These are phyloP conservation scores for Lablab purpureus DNA, from an alignment of 306 rosid genomes.

Conservation along the genomic window DNA sequence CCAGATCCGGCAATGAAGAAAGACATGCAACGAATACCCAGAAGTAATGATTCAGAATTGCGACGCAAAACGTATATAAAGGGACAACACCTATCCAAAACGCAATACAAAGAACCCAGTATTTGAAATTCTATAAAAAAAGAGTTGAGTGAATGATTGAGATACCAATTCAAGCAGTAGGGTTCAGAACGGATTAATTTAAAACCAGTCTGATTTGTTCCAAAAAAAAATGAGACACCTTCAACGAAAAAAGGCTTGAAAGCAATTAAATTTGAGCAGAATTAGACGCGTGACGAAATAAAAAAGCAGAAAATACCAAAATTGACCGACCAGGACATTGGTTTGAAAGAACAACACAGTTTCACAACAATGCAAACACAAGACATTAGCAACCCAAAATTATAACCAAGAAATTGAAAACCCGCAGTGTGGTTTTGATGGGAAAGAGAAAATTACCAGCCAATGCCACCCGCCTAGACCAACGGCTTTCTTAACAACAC, in stretches of 20 bases:
- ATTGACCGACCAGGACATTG: constrained; percentile 50
- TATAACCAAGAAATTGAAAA: neutral
- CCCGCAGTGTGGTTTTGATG: neutral
- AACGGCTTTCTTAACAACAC: constrained; percentile 98
- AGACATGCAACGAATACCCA: constrained; percentile 66
- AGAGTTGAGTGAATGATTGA: neutral
- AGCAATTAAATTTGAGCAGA: constrained; percentile 1
- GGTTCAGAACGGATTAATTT: neutral
- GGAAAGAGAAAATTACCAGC: constrained; percentile 75
- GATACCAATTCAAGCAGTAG: neutral
- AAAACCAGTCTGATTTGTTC: neutral
- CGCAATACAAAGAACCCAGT: neutral
- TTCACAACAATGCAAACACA: constrained; percentile 41
- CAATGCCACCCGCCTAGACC: constrained; percentile 99
- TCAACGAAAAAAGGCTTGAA: constrained; percentile 3
- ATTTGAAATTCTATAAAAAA: constrained; percentile 14
- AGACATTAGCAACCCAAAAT: constrained; percentile 17
- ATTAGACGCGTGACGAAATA: neutral
- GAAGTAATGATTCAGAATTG: constrained; percentile 17
- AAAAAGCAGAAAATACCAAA: constrained; percentile 25
- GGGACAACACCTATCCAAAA: constrained; percentile 13
- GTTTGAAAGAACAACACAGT: neutral
- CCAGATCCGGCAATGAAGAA: constrained; percentile 70
- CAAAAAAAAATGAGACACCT: neutral
- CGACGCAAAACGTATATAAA: neutral